Conservation (phyloP, 148 eudicot genomes). For the Chenopodium formosanum region DNA sequence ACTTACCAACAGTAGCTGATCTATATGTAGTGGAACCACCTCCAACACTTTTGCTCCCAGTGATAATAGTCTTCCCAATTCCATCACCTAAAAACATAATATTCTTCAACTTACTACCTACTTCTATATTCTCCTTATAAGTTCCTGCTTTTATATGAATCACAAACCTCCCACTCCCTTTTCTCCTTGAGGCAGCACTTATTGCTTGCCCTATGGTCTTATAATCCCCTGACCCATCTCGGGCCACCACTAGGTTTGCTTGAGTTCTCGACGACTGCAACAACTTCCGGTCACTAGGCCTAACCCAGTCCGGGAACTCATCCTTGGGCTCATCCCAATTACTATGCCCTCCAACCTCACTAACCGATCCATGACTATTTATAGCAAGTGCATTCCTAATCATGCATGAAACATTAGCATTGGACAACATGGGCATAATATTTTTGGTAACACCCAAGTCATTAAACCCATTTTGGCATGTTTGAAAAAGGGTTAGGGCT, state of each 20-base stretch:
- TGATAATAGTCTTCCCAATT: conserved; percentile 71
- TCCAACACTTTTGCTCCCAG: conserved; percentile 70
- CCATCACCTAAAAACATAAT: conserved; percentile 81
- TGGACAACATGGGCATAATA: conserved; percentile 32
- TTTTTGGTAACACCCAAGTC: conserved; percentile 42
- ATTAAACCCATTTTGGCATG: conserved; percentile 53
- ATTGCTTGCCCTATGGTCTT: conserved; percentile 51
- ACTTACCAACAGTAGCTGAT: conserved; percentile 85
- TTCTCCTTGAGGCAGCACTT: conserved; percentile 39
- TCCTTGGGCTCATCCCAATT: conserved; percentile 21
- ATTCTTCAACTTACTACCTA: conserved; percentile 39
- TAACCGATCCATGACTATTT: conserved; percentile 29
- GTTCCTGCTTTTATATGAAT: conserved; percentile 63
- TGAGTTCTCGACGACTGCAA: conserved; percentile 30
- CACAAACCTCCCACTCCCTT: conserved; percentile 53
- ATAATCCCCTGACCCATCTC: conserved; percentile 74
- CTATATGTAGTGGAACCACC: conserved; percentile 70
- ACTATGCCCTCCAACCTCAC: neutral
- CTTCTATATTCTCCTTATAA: conserved; percentile 53
- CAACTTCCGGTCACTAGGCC: conserved; percentile 45
- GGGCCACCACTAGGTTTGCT: conserved; percentile 65
- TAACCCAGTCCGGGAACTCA: conserved; percentile 58
- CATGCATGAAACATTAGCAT: conserved; percentile 43
- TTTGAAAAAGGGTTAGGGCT: conserved; percentile 62
- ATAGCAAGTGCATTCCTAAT: conserved; percentile 65